Evolutionary conservation across 441 rosid genomes (phyloP).

Genomic region (Populus hybrid): DNA sequence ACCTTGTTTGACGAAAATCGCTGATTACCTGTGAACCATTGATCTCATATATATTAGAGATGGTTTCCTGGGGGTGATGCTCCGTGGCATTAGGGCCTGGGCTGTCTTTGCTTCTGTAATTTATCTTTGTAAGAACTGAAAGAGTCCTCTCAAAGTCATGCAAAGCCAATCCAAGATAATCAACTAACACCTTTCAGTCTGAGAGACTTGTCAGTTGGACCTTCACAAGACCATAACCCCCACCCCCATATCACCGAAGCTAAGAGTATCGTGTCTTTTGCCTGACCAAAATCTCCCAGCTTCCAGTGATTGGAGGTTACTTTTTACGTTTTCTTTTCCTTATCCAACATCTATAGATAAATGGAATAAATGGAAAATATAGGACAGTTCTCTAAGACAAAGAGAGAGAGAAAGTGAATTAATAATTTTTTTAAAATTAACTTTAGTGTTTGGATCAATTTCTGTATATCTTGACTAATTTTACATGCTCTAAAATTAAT

Average conservation of each 20-base stretch:
- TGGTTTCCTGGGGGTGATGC: background rate
- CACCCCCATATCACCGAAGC: background rate
- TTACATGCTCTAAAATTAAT: no score
- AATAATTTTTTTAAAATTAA: no score
- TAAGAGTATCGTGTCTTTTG: background rate
- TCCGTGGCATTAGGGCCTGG: background rate
- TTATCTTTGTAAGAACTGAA: background rate
- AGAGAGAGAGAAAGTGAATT: background rate
- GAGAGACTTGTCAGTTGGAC: background rate
- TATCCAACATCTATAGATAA: background rate
- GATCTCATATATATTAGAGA: background rate
- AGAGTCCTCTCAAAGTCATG: background rate
- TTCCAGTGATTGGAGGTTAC: background rate
- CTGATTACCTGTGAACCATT: background rate
- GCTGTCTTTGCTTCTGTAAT: background rate
- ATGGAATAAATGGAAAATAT: background rate
- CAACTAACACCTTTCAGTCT: background rate
- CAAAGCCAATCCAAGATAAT: background rate
- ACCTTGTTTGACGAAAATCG: background rate
- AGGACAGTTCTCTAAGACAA: no score
- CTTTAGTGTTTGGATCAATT: no score
- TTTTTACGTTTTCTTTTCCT: background rate
- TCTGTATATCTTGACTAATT: fast-evolving
- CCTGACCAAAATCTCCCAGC: background rate
- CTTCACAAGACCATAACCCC: background rate